Evolutionary conservation across 2,329 filamentous ascomycete genomes (phyloP), one percentile per base, ranked within the genome.

Genomic region (Aspergillus quadricinctus): DNA sequence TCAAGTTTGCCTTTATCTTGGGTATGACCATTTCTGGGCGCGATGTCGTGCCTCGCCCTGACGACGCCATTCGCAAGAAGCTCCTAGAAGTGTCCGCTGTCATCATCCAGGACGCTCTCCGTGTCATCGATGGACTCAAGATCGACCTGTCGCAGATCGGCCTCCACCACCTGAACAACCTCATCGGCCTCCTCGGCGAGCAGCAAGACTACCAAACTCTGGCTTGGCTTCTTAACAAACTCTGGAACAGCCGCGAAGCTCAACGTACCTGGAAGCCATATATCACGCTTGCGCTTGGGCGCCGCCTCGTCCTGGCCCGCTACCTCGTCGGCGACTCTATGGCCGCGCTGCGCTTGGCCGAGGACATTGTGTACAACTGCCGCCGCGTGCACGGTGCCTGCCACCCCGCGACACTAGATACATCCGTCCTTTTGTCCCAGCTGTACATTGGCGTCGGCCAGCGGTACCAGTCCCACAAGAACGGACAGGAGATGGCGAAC

Each of bases 291-390:
- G 72, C 75, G 49, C 75, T 83, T 11, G 80, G 80, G 27, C 78
- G 76, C 56, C 74, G 76, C 48, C 76, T 81, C 59, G 78, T 82
- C 57, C 73, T 78, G 55, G 77, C 77, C 5, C 78, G 78, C 52
- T 81, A 80, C 67, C 72, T 79, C 21, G 71, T 77, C 35, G 75
- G 76, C 45, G 77, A 79, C 52, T 71, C 73, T 25, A 66, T 74
- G 64, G 72, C 73, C 31, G 77, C 78, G n/a, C 60, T 79, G 31
- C 74, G 72, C 37, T 75, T 83, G 35, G 77, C 77, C 60, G 80
- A 82, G 66, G 78, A 81, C 60, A 81, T 83, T 48, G 75, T 77
- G 3, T 83, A 83, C 72, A 83, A 83, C 66, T 77, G 81, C 64
- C 77, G 78, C 25, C 78, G 80, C 31, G 79, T 80, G 25, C 78